Base-by-base conservation (phyloP, 208 protist species). In the Crithidia bombi region DNA sequence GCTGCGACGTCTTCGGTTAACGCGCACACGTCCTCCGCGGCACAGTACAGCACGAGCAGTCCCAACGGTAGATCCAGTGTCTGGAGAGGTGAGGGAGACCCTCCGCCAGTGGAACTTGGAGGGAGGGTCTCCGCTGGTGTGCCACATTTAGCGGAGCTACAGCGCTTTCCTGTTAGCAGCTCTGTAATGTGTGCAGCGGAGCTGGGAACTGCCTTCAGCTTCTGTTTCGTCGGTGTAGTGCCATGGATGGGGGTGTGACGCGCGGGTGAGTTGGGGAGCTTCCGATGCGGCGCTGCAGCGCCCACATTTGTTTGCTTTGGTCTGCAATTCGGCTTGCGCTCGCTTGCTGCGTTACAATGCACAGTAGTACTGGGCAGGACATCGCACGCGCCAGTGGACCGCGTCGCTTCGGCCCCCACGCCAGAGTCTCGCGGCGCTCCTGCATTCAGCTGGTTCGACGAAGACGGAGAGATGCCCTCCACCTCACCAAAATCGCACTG, bases 41-140 rank as follows among this genome's bases (percentile, higher is more conserved):
- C 73, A 51, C 73, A 81, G 73, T 89, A 89, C 26, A 89, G 68
- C 21, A 89, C 38, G 7, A 75, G 41, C 46, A 89, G 51, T 5
- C 76, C 79, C 21, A 79, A 51, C 17, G 83, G 83, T n/a, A 89
- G 74, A 25, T 85, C 66, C 1, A 83, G 51, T 5, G 79, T 14
- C 75, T 73, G n/a, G 72, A 69, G 3, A 72, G 64, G 15, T 54
- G n/a, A 21, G 55, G 49, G 5, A 47, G 52, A 1, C n/a, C n/a
- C n/a, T n/a, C n/a, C n/a, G 56, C 23, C 39, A 32, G 35, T 17
- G 43, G n/a, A 19, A 15, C 21, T 61, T 17, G 38, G 10, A 3
- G 23, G 11, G n/a, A 21, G n/a, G 19, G 47, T 0, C 51, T 19
- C 36, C 3, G 54, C 58, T 25, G 54, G 54, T 14, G 21, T 33